Evolutionary conservation across 176 grass and related monocot species (phyloP), one percentile per base, ranked within the genome.

Genomic region (Canna indica): DNA sequence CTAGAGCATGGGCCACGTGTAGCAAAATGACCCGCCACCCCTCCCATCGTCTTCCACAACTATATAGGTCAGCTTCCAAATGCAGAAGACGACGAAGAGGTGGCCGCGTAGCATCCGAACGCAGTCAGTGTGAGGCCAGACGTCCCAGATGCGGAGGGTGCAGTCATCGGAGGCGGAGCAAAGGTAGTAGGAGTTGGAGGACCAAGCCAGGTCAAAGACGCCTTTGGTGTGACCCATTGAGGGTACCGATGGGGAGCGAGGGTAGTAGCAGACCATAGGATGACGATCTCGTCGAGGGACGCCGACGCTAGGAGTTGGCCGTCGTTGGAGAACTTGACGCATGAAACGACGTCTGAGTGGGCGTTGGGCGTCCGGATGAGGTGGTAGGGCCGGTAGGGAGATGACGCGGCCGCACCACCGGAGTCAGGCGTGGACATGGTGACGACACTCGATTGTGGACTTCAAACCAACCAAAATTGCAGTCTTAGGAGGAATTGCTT

Each of bases 11-110:
- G 91, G 78, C 38, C 91, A 82, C 11, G 88, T 96, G 81, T 96
- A 96, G 18, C 91, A 88, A 80, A 96, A 96, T 65, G 91, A 88
- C 31, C 62, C 68, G 2, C 57, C 53, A 13, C 65, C 57, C 28
- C 54, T 68, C 29, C 32, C 82, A 41, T 81, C 84, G 70, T 96
- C 88, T 32, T 84, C 83, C 32, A 82, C 88, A 46, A 96, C 91
- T 84, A 96, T 80, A 88, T 96, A 96, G 8, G 88, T 82, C 10
- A 91, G 81, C 76, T 91, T 96, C n/a, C n/a, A n/a, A n/a, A n/a
- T n/a, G 68, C 86, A 92, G 84, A 97, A 97, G 26, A 97, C 86
- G 47, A 83, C 83, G 54, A 83, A 76, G 36, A 71, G 41, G 74
- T 97, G 94, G 15, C 94, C 94, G 48, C 81, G 83, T 13, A 97